Conservation (phyloP, 1,284 basidiomycete genomes). For the Trichosporon sp. region DNA sequence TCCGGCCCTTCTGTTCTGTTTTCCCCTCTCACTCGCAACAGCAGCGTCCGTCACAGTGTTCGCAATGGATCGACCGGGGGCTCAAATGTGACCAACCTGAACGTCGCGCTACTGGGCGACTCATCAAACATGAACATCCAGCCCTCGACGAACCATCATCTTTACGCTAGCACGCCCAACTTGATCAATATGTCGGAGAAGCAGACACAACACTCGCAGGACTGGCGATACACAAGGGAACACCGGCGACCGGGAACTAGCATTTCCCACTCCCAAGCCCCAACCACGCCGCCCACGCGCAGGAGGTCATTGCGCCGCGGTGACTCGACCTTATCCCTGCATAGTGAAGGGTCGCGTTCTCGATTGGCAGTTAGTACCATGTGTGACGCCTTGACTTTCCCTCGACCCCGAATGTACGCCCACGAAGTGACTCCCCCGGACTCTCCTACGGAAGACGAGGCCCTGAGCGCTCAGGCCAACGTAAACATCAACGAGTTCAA, state of each 20-base stretch:
- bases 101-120: not conserved
- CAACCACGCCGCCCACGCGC: not conserved
- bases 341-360: slow-evolving; percentile 31
- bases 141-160: not conserved
- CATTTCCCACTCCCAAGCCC: not conserved
- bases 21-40: slow-evolving; percentile 13
- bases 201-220: not conserved
- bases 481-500: slow-evolving; percentile 23
- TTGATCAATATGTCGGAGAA: not conserved
- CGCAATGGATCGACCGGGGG: not conserved
- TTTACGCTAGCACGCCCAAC: slow-evolving; percentile 10
- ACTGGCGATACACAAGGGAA: not conserved
- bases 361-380: slow-evolving; percentile 35
- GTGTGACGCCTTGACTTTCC: slow-evolving; percentile 50
- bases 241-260: slow-evolving; percentile 18
- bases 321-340: slow-evolving; percentile 34
- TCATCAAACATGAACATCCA: slow-evolving; percentile 11
- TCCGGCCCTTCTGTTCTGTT: slow-evolving; percentile 13
- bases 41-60: slow-evolving; percentile 2
- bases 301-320: slow-evolving; percentile 18
- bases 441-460: slow-evolving; percentile 32
- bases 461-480: slow-evolving; percentile 17
- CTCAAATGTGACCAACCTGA: slow-evolving; percentile 8
- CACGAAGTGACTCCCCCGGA: slow-evolving; percentile 48
- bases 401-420: slow-evolving; percentile 45